Percentiles rank a stretch among this genome's conserved stretches.
These are phyloP conservation scores for Penicillium sp. DNA, from an alignment of 2,329 filamentous ascomycete species.

Conservation along the genomic window DNA sequence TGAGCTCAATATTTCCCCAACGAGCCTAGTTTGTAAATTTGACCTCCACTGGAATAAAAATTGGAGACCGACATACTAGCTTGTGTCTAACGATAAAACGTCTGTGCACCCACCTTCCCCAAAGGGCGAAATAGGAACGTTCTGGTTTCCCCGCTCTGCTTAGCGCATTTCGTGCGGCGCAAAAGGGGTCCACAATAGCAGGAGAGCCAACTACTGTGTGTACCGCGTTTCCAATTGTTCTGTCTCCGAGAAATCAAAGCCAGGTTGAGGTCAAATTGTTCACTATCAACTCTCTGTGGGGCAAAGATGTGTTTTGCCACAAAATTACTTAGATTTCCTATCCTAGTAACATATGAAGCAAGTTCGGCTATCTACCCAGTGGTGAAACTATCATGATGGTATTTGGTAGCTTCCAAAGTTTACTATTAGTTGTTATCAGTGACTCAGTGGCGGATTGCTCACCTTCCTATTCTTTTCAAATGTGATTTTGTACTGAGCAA, in stretches of 20 bases:
- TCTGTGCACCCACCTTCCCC: background rate
- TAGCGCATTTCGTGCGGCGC: background rate
- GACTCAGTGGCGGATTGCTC: no score
- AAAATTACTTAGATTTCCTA: background rate
- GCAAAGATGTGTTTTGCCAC: background rate
- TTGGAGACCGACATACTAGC: background rate
- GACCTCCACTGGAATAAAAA: no score
- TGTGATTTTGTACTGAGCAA: no score
- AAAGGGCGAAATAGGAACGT: background rate
- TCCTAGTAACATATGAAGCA: background rate
- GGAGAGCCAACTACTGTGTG: no score
- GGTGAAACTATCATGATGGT: no score
- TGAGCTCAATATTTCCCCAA: background rate
- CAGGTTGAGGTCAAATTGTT: background rate
- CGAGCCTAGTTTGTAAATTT: background rate
- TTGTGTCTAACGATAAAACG: background rate
- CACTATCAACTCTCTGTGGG: background rate
- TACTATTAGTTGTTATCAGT: no score
- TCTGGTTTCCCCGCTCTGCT: background rate
- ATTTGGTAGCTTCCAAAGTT: no score
- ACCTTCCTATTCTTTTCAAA: no score
- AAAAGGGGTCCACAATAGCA: background rate
- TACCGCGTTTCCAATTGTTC: no score
- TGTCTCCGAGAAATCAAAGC: background rate
- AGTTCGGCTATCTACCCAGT: no score